A percentile compares a stretch with the other conserved stretches of the same genome.
phyloP scores from a whole-genome alignment of 2,329 filamentous ascomycete genomes.

The Fusarium miscanthi region DNA sequence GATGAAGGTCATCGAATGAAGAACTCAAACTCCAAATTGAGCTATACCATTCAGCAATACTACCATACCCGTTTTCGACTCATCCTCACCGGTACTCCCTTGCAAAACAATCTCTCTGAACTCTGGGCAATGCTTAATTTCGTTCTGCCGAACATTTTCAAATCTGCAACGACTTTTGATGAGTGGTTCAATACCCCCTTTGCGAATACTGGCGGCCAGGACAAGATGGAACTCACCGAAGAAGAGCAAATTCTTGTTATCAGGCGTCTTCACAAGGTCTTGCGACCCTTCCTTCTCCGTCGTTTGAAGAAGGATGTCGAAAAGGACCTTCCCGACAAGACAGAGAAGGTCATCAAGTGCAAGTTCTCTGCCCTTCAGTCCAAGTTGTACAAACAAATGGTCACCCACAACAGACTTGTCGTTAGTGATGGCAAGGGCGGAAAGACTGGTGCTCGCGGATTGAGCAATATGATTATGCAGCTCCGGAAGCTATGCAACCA shows the following conservation, averaged over 20 bases:
- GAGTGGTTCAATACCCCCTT: conserved; percentile 99
- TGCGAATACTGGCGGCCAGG: conserved; percentile 96
- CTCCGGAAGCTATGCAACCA: conserved; percentile 98
- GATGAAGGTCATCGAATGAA: conserved; percentile 99
- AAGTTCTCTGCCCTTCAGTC: conserved; percentile 95
- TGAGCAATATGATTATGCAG: conserved; percentile 99
- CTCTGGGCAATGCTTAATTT: conserved; percentile 99
- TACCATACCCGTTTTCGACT: conserved; percentile 95
- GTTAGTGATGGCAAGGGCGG: conserved; percentile 96
- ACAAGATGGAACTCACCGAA: conserved; percentile 99
- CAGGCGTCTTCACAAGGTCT: conserved; percentile 96
- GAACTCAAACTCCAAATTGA: conserved; percentile 95
- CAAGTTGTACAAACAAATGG: conserved; percentile 96
- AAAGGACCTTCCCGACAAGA: conserved; percentile 98
- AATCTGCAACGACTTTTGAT: conserved; percentile 97
- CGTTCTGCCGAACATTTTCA: conserved; percentile 97
- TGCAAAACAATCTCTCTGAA: conserved; percentile 97
- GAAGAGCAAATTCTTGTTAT: conserved; percentile 99
- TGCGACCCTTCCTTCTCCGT: conserved; percentile 95
- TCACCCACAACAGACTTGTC: conserved; percentile 92
- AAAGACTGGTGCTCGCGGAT: conserved; percentile 90
- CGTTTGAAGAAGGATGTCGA: conserved; percentile 99
- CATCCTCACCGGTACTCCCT: conserved; percentile 95
- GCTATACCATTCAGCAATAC: conserved; percentile 92
- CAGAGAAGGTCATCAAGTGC: conserved; percentile 99